Conservation (phyloP, 208 protist species). For the Trypanosoma platydactyli region DNA sequence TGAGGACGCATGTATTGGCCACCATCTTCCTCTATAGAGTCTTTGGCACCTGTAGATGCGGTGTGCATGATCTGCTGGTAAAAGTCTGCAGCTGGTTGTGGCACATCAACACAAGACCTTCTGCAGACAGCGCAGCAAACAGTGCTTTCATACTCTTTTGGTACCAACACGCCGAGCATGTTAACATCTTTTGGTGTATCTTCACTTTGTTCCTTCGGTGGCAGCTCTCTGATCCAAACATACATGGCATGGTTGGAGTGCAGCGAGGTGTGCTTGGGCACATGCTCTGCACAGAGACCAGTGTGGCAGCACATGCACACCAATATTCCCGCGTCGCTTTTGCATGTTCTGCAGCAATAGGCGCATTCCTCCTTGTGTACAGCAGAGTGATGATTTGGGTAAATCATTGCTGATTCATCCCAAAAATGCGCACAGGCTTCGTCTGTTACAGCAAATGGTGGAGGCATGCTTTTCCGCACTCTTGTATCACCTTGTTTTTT, state of each 20-base stretch:
- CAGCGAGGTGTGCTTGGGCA: slow-evolving; percentile 63
- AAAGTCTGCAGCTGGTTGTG: slow-evolving; percentile 49
- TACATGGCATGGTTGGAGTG: slow-evolving; percentile 66
- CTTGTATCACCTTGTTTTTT: background rate
- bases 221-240: slow-evolving; percentile 69
- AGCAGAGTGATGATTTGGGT: slow-evolving; percentile 32
- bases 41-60: slow-evolving; percentile 59
- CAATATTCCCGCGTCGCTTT: slow-evolving; percentile 58
- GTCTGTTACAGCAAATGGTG: slow-evolving; percentile 39
- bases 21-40: slow-evolving; percentile 23
- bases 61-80: slow-evolving; percentile 63
- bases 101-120: slow-evolving; percentile 40
- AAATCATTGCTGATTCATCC: slow-evolving; percentile 58
- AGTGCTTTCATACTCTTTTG: slow-evolving; percentile 68
- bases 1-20: slow-evolving; percentile 43
- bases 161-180: slow-evolving; percentile 54
- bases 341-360: slow-evolving; percentile 82
- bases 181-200: slow-evolving; percentile 57
- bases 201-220: slow-evolving; percentile 34
- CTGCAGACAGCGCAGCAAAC: slow-evolving; percentile 63
- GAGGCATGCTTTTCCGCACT: slow-evolving; percentile 1
- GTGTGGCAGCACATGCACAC: slow-evolving; percentile 85
- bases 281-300: slow-evolving; percentile 71
- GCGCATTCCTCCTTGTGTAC: slow-evolving; percentile 88
- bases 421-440: slow-evolving; percentile 82